Conservation (phyloP, 495 filamentous ascomycete genomes). For the Penicillium canariense region DNA sequence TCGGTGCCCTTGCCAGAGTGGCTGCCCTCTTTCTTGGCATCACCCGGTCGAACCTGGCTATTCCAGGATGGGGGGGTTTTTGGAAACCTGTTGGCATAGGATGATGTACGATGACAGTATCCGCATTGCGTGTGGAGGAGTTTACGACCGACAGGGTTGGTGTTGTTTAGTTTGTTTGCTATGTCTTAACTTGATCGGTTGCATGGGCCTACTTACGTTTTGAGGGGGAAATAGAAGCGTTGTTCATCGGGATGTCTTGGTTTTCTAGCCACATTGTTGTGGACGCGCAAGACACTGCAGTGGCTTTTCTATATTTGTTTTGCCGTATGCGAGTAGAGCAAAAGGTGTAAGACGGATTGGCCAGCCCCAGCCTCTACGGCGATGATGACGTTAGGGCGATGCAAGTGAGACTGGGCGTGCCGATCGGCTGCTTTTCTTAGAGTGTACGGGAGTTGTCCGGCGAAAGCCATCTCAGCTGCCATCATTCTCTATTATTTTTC, state of each 20-base stretch:
- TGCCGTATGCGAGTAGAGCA: not conserved
- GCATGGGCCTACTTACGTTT: not conserved
- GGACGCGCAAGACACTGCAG: not conserved
- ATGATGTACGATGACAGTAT: not conserved
- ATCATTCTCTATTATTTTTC: slow-evolving; percentile 2
- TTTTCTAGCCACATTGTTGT: not conserved
- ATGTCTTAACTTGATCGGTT: not conserved
- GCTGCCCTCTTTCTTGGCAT: slow-evolving; percentile 15
- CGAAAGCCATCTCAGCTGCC: slow-evolving; percentile 7
- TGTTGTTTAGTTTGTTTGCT: not conserved
- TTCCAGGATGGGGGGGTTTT: slow-evolving; percentile 12
- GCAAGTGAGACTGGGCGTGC: slow-evolving; percentile 10
- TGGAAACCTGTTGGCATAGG: slow-evolving; percentile 11
- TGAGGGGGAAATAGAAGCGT: not conserved
- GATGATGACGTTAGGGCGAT: not conserved
- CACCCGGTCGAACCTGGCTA: slow-evolving; percentile 16
- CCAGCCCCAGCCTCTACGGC: not conserved
- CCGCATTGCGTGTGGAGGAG: not conserved
- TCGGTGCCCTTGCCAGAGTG: slow-evolving; percentile 12
- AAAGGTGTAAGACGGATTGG: not conserved
- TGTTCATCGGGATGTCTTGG: not conserved
- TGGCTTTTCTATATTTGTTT: not conserved
- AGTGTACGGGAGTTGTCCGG: slow-evolving; percentile 8
- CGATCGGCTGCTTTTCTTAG: slow-evolving; percentile 6
- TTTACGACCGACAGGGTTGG: not conserved